These are phyloP conservation scores for Arthroderma uncinatum DNA, from an alignment of 2,329 filamentous ascomycete genomes.

Conservation along the genomic window DNA sequence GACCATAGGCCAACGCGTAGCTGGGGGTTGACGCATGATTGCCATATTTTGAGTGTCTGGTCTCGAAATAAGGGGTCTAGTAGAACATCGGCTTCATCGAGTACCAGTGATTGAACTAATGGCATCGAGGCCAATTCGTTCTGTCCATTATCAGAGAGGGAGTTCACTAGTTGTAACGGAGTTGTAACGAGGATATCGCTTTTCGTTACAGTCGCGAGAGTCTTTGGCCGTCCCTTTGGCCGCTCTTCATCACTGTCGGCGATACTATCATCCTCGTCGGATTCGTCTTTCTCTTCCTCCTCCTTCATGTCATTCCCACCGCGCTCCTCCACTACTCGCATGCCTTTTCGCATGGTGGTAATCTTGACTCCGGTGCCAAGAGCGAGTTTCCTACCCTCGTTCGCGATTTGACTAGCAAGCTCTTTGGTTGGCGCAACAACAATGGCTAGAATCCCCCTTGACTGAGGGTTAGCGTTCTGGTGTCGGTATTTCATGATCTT, in stretches of 20 bases:
- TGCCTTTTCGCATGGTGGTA: slow-evolving; percentile 73
- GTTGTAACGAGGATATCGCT: slow-evolving; percentile 73
- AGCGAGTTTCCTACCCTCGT: slow-evolving; percentile 72
- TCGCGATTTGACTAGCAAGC: slow-evolving; percentile 67
- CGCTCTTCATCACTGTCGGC: slow-evolving; percentile 8
- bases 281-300: slow-evolving; percentile 26
- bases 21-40: slow-evolving; percentile 57
- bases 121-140: slow-evolving; percentile 46
- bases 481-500: slow-evolving; percentile 49
- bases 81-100: slow-evolving; percentile 93
- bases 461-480: slow-evolving; percentile 36
- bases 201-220: slow-evolving; percentile 49
- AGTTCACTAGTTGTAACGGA: slow-evolving; percentile 65
- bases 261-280: slow-evolving; percentile 32
- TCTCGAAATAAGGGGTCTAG: slow-evolving; percentile 83
- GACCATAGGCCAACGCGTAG: slow-evolving; percentile 81
- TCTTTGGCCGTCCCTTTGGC: slow-evolving; percentile 14
- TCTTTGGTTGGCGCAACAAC: slow-evolving; percentile 72
- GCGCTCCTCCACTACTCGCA: slow-evolving; percentile 50
- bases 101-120: slow-evolving; percentile 59
- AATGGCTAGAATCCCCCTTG: slow-evolving; percentile 54
- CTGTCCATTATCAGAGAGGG: slow-evolving; percentile 44
- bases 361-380: slow-evolving; percentile 67
- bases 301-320: slow-evolving; percentile 26
- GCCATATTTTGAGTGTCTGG: slow-evolving; percentile 78